Evolutionary conservation across 2,329 filamentous ascomycete genomes (phyloP), one percentile per base, ranked within the genome.

Genomic region (Trichoderma sp.): DNA sequence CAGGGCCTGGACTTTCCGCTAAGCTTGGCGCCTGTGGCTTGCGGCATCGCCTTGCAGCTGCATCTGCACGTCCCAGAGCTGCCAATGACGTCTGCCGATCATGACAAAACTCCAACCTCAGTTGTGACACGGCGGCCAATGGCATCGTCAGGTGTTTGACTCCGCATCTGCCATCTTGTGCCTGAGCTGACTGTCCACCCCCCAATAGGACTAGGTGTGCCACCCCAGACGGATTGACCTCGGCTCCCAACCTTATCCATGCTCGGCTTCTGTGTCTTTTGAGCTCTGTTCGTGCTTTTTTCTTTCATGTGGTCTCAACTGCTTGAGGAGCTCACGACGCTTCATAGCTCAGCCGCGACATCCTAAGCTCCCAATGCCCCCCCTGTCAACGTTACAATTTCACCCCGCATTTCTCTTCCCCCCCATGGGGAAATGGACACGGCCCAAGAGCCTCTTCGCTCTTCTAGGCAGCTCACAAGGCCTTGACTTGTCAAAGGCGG

Each of bases 371-470:
- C 10, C 1, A 22, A 9, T 3, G 1, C 1, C 37, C 27, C 45
- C 60, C 61, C 52, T 56, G 61, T 56, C 9, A 9, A 29, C n/a
- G 66, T 48, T 17, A 29, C 15, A 59, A 34, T 39, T 56, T n/a
- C 67, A 67, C 67, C 67, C 67, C 67, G 67, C 67, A 45, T 56
- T 54, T 32, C n/a, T 48, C n/a, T 45, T 29, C 9, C 34, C n/a
- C 67, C 67, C 61, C 67, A 61, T 39, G 67, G 67, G 67, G 67
- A 68, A 66, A 61, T 29, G 29, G 22, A 37, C 52, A n/a, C 29
- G 5, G 39, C 15, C 48, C 17, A 37, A 39, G 22, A 35, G 9
- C 19, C 19, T 52, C 32, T 39, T 45, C n/a, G 42, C 64, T 59
- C 39, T 32, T 58, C 64, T 67, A 67, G 64, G 64, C 54, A 67